These are phyloP conservation scores for Ormosia semicastrata DNA, from an alignment of 306 rosid genomes.

Conservation along the genomic window DNA sequence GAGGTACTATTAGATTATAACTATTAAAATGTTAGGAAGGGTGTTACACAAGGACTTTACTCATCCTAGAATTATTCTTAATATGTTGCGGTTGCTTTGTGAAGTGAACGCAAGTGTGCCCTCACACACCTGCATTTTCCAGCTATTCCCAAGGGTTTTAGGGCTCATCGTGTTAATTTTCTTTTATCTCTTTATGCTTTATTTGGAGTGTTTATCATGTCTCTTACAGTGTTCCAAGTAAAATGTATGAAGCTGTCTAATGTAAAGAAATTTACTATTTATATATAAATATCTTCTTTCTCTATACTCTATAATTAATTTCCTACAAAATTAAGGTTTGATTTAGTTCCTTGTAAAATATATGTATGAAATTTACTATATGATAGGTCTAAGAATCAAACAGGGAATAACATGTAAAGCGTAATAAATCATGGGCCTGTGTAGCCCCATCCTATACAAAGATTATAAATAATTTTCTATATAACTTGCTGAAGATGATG, in stretches of 20 bases:
- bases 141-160: background rate
- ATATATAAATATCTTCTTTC: too few relatives aligned
- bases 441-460: too few relatives aligned
- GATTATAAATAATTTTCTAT: too few relatives aligned
- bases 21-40: background rate
- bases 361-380: background rate
- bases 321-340: background rate
- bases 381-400: background rate
- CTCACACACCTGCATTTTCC: background rate
- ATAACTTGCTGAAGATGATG: too few relatives aligned
- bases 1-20: background rate
- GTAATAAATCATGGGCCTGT: too few relatives aligned
- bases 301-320: too few relatives aligned
- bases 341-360: background rate
- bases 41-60: background rate
- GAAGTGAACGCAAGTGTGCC: background rate
- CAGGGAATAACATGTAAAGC: too few relatives aligned
- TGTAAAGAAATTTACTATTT: background rate
- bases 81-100: background rate
- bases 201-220: background rate
- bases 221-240: background rate
- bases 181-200: background rate
- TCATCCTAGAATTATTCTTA: background rate
- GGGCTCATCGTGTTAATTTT: background rate
- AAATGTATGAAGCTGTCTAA: background rate